Evolutionary conservation across 2,329 filamentous ascomycete genomes (phyloP).

Genomic region (Ophiosphaerella korrae): DNA sequence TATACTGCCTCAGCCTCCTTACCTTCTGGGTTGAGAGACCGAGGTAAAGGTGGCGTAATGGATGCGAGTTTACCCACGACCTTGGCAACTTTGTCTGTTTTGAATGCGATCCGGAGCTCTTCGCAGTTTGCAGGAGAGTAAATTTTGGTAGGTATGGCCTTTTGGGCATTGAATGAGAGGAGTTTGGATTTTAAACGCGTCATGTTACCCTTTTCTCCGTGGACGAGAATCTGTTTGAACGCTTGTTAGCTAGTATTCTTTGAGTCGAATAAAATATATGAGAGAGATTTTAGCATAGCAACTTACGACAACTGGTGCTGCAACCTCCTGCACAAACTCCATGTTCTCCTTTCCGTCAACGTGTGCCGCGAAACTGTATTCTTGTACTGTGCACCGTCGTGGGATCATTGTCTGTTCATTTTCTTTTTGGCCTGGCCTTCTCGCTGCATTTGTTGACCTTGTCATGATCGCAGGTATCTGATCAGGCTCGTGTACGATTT

Average conservation of each 20-base stretch:
- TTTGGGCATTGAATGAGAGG: constrained; percentile 85
- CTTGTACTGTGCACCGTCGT: constrained; percentile 87
- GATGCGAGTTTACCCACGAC: constrained; percentile 93
- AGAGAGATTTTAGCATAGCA: not conserved
- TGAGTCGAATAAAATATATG: not conserved
- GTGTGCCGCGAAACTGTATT: constrained; percentile 94
- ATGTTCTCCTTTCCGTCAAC: constrained; percentile 95
- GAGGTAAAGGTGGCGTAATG: constrained; percentile 67
- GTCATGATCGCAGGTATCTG: constrained; percentile 95
- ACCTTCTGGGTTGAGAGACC: constrained; percentile 42
- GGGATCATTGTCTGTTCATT: constrained; percentile 92
- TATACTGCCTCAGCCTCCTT: constrained; percentile 26
- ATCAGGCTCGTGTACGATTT: constrained; percentile 92
- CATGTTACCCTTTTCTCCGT: constrained; percentile 98
- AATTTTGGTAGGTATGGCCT: constrained; percentile 83
- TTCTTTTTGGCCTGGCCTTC: constrained; percentile 66
- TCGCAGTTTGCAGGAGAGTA: constrained; percentile 95
- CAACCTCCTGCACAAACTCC: constrained; percentile 95
- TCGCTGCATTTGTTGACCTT: constrained; percentile 54
- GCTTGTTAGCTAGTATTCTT: constrained; percentile 8
- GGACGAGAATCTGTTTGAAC: constrained; percentile 77
- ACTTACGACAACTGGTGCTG: constrained; percentile 88
- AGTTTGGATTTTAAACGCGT: constrained; percentile 94
- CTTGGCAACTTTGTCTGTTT: constrained; percentile 91
- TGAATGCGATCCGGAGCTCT: constrained; percentile 92